These are phyloP conservation scores for Pichia phayaonensis DNA, from an alignment of 805 yeast species.

Conservation along the genomic window DNA sequence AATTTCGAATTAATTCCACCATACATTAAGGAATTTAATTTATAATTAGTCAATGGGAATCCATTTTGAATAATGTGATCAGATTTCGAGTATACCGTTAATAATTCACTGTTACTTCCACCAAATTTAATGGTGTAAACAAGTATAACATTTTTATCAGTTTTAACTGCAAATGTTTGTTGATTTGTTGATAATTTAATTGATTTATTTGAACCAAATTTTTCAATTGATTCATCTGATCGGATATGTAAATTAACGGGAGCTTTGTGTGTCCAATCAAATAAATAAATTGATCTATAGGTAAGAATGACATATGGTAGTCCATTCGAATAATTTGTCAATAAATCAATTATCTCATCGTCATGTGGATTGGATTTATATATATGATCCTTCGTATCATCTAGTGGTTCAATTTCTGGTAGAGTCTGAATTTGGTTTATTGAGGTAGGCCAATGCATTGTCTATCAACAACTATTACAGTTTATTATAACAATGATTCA, in stretches of 20 bases:
- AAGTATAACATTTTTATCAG: slow-evolving; percentile 33
- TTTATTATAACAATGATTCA: too few relatives aligned
- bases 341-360: slow-evolving; percentile 16
- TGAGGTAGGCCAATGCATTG: slow-evolving; percentile 29
- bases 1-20: slow-evolving; percentile 11
- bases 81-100: slow-evolving; percentile 23
- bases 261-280: slow-evolving; percentile 34
- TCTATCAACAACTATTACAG: too few relatives aligned
- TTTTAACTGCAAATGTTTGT: slow-evolving; percentile 33
- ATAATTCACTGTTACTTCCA: slow-evolving; percentile 24
- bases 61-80: slow-evolving; percentile 31
- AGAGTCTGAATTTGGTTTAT: slow-evolving; percentile 18
- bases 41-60: slow-evolving; percentile 9
- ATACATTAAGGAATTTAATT: slow-evolving; percentile 5
- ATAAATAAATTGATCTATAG: slow-evolving; percentile 31
- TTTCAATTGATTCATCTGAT: slow-evolving; percentile 34
- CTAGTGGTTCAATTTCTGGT: slow-evolving; percentile 22
- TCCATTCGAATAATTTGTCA: slow-evolving; percentile 5
- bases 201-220: slow-evolving; percentile 39
- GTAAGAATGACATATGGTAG: slow-evolving; percentile 31
- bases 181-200: slow-evolving; percentile 32
- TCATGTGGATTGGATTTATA: slow-evolving; percentile 22
- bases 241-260: slow-evolving; percentile 44
- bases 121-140: slow-evolving; percentile 33
- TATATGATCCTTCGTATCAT: slow-evolving; percentile 8